phyloP scores from a whole-genome alignment of 768 basidiomycete species.

The Xerocomus potaroensis region DNA sequence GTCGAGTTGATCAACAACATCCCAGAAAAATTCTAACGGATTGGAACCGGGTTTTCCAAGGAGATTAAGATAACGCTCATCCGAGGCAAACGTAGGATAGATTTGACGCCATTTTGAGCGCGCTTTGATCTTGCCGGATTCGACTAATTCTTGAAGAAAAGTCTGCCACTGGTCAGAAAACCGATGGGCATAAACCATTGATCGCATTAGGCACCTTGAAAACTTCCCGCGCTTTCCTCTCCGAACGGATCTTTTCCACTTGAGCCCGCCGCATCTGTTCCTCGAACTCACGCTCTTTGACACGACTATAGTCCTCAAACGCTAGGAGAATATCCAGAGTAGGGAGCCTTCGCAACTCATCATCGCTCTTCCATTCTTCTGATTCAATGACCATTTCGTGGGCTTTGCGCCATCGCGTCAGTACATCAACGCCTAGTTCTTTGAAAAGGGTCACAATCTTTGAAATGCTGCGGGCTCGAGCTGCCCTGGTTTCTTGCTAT shows the following conservation, averaged over 20 bases:
- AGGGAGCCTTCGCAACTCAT: constrained; percentile 77
- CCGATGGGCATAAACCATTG: neutral
- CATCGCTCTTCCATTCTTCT: constrained; percentile 72
- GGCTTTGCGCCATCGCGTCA: constrained; percentile 90
- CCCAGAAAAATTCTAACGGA: constrained; percentile 96
- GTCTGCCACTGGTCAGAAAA: constrained; percentile 38
- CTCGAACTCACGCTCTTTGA: constrained; percentile 88
- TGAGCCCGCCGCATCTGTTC: constrained; percentile 76
- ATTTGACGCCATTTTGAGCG: constrained; percentile 90
- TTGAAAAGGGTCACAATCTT: constrained; percentile 86
- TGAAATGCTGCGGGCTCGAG: constrained; percentile 73
- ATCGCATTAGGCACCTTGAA: constrained; percentile 59
- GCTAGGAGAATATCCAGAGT: constrained; percentile 88
- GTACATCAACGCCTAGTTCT: constrained; percentile 81
- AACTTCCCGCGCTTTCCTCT: constrained; percentile 86
- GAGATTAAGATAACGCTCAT: constrained; percentile 81
- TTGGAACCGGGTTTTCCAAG: constrained; percentile 93
- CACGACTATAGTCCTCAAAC: constrained; percentile 91
- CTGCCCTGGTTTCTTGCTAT: constrained; percentile 75
- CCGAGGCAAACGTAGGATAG: constrained; percentile 70
- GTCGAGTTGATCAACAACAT: constrained; percentile 81
- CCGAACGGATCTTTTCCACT: constrained; percentile 79
- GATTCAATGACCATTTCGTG: constrained; percentile 73
- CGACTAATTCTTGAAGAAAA: constrained; percentile 67
- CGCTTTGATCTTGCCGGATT: constrained; percentile 64